Evolutionary conservation across 768 basidiomycete species (phyloP), one percentile per base, ranked within the genome.

Genomic region (Boletellus emodensis): DNA sequence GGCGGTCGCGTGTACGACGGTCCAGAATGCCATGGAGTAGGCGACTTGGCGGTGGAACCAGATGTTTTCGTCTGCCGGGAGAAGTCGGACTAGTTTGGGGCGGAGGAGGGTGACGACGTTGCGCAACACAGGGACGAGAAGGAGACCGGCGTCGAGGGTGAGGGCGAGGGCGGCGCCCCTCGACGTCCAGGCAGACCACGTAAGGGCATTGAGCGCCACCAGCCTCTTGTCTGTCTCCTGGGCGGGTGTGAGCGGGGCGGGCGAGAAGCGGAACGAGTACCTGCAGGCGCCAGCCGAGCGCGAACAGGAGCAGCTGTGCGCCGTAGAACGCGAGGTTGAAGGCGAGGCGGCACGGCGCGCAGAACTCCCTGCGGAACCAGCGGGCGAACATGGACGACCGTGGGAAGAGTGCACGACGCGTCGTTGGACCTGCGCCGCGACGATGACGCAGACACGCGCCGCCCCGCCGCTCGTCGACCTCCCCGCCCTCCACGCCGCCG

Each of bases 11-110:
- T 97, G 94, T 0, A 95, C 85, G 79, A 91, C 85, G 9, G 88
- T 72, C 86, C 87, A 94, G 73, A 95, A 94, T 3, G 90, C 85
- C 81, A 94, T 84, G 7, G 87, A 89, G 68, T 96, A 97, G 15
- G 94, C 94, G 39, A 95, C 89, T 64, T 94, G 92, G 50, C 91
- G 77, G 69, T 96, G 93, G 77, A 89, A 93, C 94, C 93, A 94
- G 62, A 95, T 87, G 59, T 90, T 91, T 74, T 95, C 93, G 67
- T 97, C 94, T 51, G 88, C 86, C 14, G 93, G 93, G 75, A 95
- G 84, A 49, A 89, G 71, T 81, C 87, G 87, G n/a, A 81, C 70
- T 40, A 95, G 62, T 57, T 75, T 81, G 17, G 93, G 94, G 33
- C 94, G 86, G 56, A 94, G 71, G 55, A 90, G 69, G 52, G 89